phyloP scores from a whole-genome alignment of 495 filamentous ascomycete species.

The Pyronema domesticum region DNA sequence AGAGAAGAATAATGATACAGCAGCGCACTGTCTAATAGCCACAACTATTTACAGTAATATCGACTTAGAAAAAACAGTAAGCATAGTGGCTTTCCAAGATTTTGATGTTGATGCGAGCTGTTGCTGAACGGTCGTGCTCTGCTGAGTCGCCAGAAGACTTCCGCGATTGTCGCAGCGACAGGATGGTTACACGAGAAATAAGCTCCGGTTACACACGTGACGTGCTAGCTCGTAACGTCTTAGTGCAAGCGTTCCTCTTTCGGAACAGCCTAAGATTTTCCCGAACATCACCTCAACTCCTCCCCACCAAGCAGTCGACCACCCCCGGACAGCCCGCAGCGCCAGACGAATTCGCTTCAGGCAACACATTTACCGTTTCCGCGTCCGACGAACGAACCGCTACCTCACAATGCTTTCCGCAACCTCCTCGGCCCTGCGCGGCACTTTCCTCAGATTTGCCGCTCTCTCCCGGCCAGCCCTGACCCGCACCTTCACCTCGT shows the following conservation, averaged over 20 bases:
- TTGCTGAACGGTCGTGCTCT: too few species aligned
- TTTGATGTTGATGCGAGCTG: too few species aligned
- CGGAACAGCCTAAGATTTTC: not conserved
- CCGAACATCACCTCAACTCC: not conserved
- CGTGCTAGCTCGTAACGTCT: not conserved
- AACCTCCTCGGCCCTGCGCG: not conserved
- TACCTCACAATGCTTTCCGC: not conserved
- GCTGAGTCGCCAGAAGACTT: too few species aligned
- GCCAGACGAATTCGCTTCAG: not conserved
- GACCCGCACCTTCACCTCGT: constrained; percentile 27
- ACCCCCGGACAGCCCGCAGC: not conserved
- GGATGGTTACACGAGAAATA: not conserved
- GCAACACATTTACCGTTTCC: not conserved
- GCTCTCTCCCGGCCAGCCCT: not conserved
- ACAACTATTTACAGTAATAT: too few species aligned
- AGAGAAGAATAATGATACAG: too few species aligned
- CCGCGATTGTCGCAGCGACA: too few species aligned
- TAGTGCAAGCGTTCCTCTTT: not conserved
- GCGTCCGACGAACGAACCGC: not conserved
- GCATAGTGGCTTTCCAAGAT: too few species aligned
- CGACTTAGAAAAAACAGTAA: too few species aligned
- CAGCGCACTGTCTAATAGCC: too few species aligned
- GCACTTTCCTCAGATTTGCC: not conserved
- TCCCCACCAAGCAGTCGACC: not conserved
- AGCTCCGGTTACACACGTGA: not conserved